Base-by-base conservation (phyloP, 495 filamentous ascomycete genomes). In the Penicillium bialowiezense region DNA sequence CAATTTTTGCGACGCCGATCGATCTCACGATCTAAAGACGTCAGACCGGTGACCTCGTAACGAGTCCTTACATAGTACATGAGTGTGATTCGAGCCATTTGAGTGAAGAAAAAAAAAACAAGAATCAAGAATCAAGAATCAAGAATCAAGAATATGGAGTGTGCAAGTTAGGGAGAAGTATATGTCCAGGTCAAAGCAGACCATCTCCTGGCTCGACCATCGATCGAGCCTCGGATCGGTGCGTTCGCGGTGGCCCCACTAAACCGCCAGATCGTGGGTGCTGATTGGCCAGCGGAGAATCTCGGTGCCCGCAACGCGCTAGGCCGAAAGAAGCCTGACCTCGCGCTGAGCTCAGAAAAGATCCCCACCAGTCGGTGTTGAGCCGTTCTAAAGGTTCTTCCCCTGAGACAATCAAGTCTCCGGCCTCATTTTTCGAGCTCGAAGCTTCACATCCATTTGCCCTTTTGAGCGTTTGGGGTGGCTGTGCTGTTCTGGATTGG, bases 251-350 rank as follows among this genome's bases (percentile, higher is more conserved):
- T 12, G 3, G 9, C 19, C 15, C 23, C 24, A 28, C 14, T 17
- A 21, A 18, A 43, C 10, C 45, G 13, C 5, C 24, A 10, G n/a
- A 26, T 43, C 12, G 5, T 0, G 5, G 10, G 3, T 4, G 41
- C 14, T 67, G 23, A 68, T 67, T 70, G 67, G 67, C 3, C 13
- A 3, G 54, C 69, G 69, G 69, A 55, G 48, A 38, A 68, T 72
- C 64, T 72, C 68, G 68, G 68, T 59, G 61, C 3, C 35, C 23
- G 46, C 48, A 32, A 32, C 5, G 29, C 38, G 5, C 50, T 51
- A 52, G 8, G 2, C 39, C 35, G 0, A 41, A 18, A 26, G 6
- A 1, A 21, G 39, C 10, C 12, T n/a, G 23, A 8, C 23, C 23
- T 56, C 46, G 48, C 44, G 39, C 23, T 7, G 23, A 3, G 23